Evolutionary conservation across 441 rosid species (phyloP), one percentile per base, ranked within the genome.

Genomic region (Syzygium malaccense): DNA sequence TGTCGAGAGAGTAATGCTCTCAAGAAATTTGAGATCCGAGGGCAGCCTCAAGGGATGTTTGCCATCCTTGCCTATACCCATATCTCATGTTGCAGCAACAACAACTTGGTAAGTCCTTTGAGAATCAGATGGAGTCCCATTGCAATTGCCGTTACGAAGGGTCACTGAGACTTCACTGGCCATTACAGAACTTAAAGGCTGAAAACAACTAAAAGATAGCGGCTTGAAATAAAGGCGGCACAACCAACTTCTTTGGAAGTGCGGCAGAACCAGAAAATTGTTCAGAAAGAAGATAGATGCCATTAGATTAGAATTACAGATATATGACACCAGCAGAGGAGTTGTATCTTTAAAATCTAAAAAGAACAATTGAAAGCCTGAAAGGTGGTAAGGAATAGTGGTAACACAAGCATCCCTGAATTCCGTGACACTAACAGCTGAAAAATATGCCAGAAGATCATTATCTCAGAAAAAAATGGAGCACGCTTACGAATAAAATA

Each of bases 11-110:
- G 95, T 95, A 45, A 96, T 30, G 10, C 41, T 37, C 41, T 37
- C 1, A 37, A 37, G 4, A 37, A 37, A 37, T 37, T 37, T 95
- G 83, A 97, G 93, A 91, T 97, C 97, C 62, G 94, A 89, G 57
- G 97, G 96, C 91, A 96, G 88, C 80, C 80, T 94, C 99, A 98
- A 95, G 1, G 97, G 98, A 84, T 95, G 89, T 66, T 93, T 95
- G 84, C 98, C 99, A 88, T 95, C 95, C 92, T 94, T 95, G 37
- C 98, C 96, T 26, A 96, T 96, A 78, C 99, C 96, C 93, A 37
- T 89, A 71, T 94, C 96, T 79, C 90, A 91, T 26, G 98, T 97
- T 33, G 98, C 98, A 90, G 98, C 98, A 68, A 95, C 97, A 54
- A 37, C 41, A 1, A 96, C 94, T 88, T 94, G 97, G 91, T 94